A percentile compares a stretch with the other conserved stretches of the same genome.
Conservation (phyloP, 148 eudicot genomes). For the Rhododendron molle region DNA sequence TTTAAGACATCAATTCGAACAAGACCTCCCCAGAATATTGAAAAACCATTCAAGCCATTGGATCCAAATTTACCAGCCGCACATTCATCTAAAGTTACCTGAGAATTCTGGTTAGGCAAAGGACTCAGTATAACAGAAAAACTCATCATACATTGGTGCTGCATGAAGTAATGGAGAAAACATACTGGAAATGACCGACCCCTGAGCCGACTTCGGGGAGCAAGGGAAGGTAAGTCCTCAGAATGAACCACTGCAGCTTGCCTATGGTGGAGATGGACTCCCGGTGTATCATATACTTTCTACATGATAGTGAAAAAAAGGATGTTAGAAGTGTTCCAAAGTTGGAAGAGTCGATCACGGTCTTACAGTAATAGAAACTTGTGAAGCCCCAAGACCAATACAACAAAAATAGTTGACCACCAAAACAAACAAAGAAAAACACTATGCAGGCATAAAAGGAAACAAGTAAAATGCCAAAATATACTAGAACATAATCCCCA, state of each 20-base stretch:
- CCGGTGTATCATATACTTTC: slow-evolving; percentile 95
- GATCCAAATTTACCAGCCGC: slow-evolving; percentile 32
- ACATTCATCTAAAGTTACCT: slow-evolving; percentile 23
- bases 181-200: slow-evolving; percentile 86
- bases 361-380: background rate
- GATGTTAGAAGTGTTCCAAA: background rate
- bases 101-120: slow-evolving; percentile 24
- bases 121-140: background rate
- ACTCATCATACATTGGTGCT: background rate
- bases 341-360: background rate
- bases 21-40: slow-evolving; percentile 99
- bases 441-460: background rate
- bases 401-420: background rate
- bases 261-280: slow-evolving; percentile 98
- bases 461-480: background rate
- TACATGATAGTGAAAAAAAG: slow-evolving; percentile 24
- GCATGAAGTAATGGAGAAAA: slow-evolving; percentile 7
- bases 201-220: slow-evolving; percentile 85
- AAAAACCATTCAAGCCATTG: slow-evolving; percentile 67
- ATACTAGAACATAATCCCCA: background rate
- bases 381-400: background rate
- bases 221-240: slow-evolving; percentile 82
- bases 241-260: slow-evolving; percentile 91
- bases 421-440: background rate
- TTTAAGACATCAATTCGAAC: slow-evolving; percentile 75